A percentile compares a stretch with the other conserved stretches of the same genome.
Evolutionary conservation across 2,329 filamentous ascomycete genomes (phyloP).

Genomic region (Drechslera avenae): DNA sequence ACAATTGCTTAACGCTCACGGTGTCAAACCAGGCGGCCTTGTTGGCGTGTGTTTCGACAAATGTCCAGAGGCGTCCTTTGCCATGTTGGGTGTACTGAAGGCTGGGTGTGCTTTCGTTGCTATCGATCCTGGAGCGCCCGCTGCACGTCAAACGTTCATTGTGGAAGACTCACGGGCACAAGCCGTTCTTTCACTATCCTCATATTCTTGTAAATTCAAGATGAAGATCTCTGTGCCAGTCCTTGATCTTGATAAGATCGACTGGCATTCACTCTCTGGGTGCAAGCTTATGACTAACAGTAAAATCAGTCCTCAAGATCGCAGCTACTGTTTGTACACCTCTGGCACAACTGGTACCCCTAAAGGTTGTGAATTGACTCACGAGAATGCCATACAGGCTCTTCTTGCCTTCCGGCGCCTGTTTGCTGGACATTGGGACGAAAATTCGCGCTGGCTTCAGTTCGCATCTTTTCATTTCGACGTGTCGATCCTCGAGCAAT

Average conservation of each 20-base stretch:
- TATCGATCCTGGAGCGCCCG: constrained; percentile 75
- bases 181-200: constrained; percentile 64
- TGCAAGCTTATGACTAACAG: constrained; percentile 36
- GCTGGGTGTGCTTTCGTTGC: constrained; percentile 81
- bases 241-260: constrained; percentile 54
- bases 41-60: constrained; percentile 84
- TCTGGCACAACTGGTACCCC: constrained; percentile 86
- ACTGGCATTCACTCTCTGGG: constrained; percentile 42
- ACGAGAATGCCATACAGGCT: constrained; percentile 86
- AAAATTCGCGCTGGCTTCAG: constrained; percentile 80
- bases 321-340: constrained; percentile 85
- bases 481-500: constrained; percentile 90
- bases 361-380: constrained; percentile 86
- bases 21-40: constrained; percentile 62
- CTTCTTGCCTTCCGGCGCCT: constrained; percentile 84
- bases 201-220: constrained; percentile 50
- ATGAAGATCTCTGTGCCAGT: constrained; percentile 45
- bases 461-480: constrained; percentile 96
- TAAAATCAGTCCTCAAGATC: constrained; percentile 56
- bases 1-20: constrained; percentile 61
- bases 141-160: constrained; percentile 77
- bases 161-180: constrained; percentile 71
- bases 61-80: constrained; percentile 80
- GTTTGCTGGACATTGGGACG: constrained; percentile 75
- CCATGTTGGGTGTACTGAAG: constrained; percentile 81